phyloP scores from a whole-genome alignment of 2,329 filamentous ascomycete species.

The Thermothelomyces thermophilus region DNA sequence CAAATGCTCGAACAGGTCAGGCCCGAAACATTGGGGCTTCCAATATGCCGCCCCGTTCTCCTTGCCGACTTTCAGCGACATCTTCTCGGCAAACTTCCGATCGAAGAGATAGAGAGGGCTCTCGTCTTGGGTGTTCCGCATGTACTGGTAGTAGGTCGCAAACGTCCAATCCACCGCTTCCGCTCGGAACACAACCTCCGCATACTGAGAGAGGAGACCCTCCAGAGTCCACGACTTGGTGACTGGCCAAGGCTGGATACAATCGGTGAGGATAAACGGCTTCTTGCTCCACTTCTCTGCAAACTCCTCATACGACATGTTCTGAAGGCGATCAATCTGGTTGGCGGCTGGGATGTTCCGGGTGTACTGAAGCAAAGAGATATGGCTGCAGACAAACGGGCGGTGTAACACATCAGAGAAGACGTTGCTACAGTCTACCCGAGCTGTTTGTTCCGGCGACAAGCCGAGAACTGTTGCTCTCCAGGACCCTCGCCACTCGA shows the following conservation, averaged over 20 bases:
- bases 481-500: slow-evolving; percentile 78
- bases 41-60: slow-evolving; percentile 57
- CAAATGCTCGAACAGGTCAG: slow-evolving; percentile 77
- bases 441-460: slow-evolving; percentile 41
- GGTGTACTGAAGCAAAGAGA: slow-evolving; percentile 59
- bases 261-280: slow-evolving; percentile 81
- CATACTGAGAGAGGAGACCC: slow-evolving; percentile 58
- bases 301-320: slow-evolving; percentile 69
- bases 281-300: slow-evolving; percentile 66
- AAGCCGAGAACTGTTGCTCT: slow-evolving; percentile 67
- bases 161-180: slow-evolving; percentile 93
- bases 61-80: slow-evolving; percentile 59
- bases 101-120: slow-evolving; percentile 92
- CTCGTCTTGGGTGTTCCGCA: slow-evolving; percentile 73
- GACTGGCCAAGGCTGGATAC: slow-evolving; percentile 75
- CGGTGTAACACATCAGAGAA: slow-evolving; percentile 88
- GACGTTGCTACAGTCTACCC: slow-evolving; percentile 66
- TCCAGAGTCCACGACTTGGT: slow-evolving; percentile 68
- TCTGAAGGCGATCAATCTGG: slow-evolving; percentile 60
- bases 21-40: slow-evolving; percentile 76
- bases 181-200: slow-evolving; percentile 67
- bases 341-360: slow-evolving; percentile 67
- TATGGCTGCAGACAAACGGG: slow-evolving; percentile 82
- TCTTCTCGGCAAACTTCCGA: slow-evolving; percentile 78
- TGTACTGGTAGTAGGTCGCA: slow-evolving; percentile 73